Base-by-base conservation (phyloP, 2,329 filamentous ascomycete species). In the Aspergillus sp. region DNA sequence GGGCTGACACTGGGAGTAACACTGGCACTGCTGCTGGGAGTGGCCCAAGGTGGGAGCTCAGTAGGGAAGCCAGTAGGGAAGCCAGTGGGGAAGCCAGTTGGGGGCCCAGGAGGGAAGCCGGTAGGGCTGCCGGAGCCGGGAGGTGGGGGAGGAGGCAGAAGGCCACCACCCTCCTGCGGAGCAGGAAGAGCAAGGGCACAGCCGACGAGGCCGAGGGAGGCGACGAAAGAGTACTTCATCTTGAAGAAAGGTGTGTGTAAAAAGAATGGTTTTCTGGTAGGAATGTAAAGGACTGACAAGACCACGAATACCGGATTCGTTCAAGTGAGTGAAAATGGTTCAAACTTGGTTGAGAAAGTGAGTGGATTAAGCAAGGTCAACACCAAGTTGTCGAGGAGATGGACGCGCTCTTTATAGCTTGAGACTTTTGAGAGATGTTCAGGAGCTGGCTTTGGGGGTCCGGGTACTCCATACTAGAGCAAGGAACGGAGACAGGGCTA, bases 101-200 rank as follows among this genome's bases (percentile, higher is more conserved):
- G n/a, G n/a, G n/a, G n/a, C n/a, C n/a, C n/a, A 24, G 22, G 22
- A 24, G 22, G 22, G 22, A 24, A 24, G 22, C 22, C 5, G 7
- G 22, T 4, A 24, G 22, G 22, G 22, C 55, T 47, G 18, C 50
- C 26, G 41, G 26, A 45, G 30, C 30, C 39, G 30, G 18, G 45
- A 38, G 34, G n/a, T n/a, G n/a, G 17, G 15, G 45, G 45, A 26
- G 22, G 9, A 13, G 43, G 26, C 38, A 30, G 26, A 9, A 30
- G 1, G 22, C 22, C 22, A 30, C 26, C 26, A 30, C 26, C 26
- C 26, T 30, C 26, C 26, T 50, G 45, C 20, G 55, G 56, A 39
- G 59, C 53, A 18, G 58, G 58, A 8, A 56, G 48, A 15, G 59
- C 59, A 34, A 59, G 53, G 49, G 59, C 56, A 41, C 50, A 57